Evolutionary conservation across 768 basidiomycete genomes (phyloP).

Genomic region (Hydnomerulius pinastri): DNA sequence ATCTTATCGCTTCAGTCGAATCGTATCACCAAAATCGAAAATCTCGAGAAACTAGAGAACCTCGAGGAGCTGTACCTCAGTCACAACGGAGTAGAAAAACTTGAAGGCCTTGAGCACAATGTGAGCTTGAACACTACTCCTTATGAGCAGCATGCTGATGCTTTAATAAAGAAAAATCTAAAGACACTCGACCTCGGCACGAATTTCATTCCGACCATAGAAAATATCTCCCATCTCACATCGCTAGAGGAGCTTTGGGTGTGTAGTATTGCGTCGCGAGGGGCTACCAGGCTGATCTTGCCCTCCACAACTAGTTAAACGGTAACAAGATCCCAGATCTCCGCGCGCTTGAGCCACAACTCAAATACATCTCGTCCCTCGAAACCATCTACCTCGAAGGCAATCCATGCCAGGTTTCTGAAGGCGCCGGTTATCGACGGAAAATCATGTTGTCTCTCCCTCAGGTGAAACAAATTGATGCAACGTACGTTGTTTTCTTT

Average conservation of each 20-base stretch:
- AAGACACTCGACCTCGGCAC: constrained; percentile 86
- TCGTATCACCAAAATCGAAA: constrained; percentile 85
- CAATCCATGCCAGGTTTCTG: constrained; percentile 85
- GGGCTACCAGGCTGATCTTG: background rate
- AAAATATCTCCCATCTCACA: constrained; percentile 77
- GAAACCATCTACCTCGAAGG: constrained; percentile 93
- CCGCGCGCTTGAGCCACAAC: constrained; percentile 63
- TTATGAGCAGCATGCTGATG: background rate
- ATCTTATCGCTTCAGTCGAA: constrained; percentile 94
- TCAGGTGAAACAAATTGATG: constrained; percentile 92
- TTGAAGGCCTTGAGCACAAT: constrained; percentile 87
- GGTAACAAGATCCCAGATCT: constrained; percentile 82
- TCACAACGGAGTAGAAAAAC: constrained; percentile 83
- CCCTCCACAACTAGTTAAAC: constrained; percentile 61
- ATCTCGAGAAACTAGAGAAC: constrained; percentile 65
- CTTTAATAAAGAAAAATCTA: constrained; percentile 52
- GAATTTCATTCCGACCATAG: constrained; percentile 79
- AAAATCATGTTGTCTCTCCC: constrained; percentile 90
- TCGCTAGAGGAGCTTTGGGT: constrained; percentile 96
- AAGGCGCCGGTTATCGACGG: constrained; percentile 78
- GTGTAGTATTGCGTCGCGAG: constrained; percentile 17
- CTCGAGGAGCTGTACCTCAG: constrained; percentile 92
- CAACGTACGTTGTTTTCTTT: constrained; percentile 69
- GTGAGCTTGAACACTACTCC: constrained; percentile 43
- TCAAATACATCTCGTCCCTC: constrained; percentile 59